phyloP scores from a whole-genome alignment of 805 yeast genomes.

The Candida takata region DNA sequence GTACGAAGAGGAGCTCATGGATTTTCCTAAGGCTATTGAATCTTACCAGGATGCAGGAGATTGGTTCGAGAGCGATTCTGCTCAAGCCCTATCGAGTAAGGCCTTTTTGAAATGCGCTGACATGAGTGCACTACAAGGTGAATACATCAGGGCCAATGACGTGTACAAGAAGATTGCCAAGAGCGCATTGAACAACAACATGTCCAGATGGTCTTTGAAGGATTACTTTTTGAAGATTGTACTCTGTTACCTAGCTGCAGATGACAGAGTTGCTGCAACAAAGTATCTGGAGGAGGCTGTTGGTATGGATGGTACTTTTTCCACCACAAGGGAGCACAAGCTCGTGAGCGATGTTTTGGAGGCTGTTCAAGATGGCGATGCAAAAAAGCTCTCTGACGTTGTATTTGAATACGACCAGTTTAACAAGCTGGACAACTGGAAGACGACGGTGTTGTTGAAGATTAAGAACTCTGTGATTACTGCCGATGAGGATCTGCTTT shows the following conservation, averaged over 20 bases:
- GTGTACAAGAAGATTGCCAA: conserved; percentile 74
- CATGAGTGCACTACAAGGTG: conserved; percentile 67
- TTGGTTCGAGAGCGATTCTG: conserved; percentile 91
- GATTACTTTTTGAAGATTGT: conserved; percentile 85
- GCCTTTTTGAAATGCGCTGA: conserved; percentile 88
- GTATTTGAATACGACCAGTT: conserved; percentile 84
- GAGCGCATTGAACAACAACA: conserved; percentile 62
- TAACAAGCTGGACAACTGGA: conserved; percentile 84
- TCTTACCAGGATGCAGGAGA: conserved; percentile 93
- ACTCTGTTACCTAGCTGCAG: conserved; percentile 75
- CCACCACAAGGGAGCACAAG: conserved; percentile 67
- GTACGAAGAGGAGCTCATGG: conserved; percentile 70
- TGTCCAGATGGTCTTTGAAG: conserved; percentile 86
- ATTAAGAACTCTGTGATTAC: conserved; percentile 68
- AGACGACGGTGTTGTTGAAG: conserved; percentile 73
- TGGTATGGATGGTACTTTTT: conserved; percentile 71
- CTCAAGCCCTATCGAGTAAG: conserved; percentile 83
- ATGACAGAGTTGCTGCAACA: conserved; percentile 80
- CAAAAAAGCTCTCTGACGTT: conserved; percentile 64
- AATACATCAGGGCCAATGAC: conserved; percentile 68
- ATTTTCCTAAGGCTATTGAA: conserved; percentile 58
- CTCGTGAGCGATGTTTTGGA: conserved; percentile 60
- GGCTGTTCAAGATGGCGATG: conserved; percentile 74
- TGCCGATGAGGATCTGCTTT: conserved; percentile 57
- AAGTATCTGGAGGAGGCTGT: conserved; percentile 58